A percentile compares a stretch with the other conserved stretches of the same genome.
Conservation (phyloP, 345 rosid genomes). For the Brassica rapa region DNA sequence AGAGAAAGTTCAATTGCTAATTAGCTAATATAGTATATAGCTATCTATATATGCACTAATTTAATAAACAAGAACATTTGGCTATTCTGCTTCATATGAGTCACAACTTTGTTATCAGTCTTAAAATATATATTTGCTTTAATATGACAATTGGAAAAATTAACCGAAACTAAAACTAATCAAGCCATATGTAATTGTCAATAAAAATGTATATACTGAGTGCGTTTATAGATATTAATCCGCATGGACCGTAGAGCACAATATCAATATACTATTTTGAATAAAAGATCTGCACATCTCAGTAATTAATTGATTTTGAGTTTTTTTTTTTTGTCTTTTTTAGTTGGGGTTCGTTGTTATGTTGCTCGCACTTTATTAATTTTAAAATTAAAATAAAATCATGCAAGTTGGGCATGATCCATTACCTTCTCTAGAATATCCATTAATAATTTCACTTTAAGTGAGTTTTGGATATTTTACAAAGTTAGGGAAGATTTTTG, state of each 20-base stretch:
- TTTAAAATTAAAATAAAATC: background rate
- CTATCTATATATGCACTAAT: background rate
- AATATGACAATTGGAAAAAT: background rate
- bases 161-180: background rate
- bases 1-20: background rate
- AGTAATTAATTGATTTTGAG: too few relatives aligned
- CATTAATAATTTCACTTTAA: slow-evolving; percentile 13
- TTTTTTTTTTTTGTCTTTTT: background rate
- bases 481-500: slow-evolving; percentile 32
- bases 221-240: background rate
- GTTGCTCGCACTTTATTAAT: slow-evolving; percentile 13
- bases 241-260: background rate
- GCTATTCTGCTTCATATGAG: background rate
- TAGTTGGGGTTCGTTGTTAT: background rate
- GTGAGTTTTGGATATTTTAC: slow-evolving; percentile 13
- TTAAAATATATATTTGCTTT: background rate
- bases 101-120: background rate
- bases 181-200: background rate
- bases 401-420: slow-evolving; percentile 35
- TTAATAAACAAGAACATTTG: background rate
- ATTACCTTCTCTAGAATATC: slow-evolving; percentile 25
- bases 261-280: too few relatives aligned
- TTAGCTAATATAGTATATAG: background rate
- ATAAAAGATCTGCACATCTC: too few relatives aligned
- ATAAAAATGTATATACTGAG: background rate